Evolutionary conservation across 2,329 filamentous ascomycete species (phyloP).

Genomic region (Ophiocordyceps polyrhachis-furcata): DNA sequence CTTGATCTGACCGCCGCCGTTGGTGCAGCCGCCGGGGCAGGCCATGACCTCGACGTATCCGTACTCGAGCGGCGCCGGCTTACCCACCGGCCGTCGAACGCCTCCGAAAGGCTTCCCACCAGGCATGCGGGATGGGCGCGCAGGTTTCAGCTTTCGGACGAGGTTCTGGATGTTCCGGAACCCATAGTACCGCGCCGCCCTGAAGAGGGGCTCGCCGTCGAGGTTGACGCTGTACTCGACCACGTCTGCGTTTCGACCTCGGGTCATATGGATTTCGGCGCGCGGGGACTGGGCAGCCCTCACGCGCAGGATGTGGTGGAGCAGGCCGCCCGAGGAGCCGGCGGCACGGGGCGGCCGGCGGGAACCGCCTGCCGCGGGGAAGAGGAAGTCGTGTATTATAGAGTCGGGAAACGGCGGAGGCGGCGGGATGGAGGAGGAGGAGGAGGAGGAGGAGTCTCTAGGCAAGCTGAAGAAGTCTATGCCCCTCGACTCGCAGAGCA

Average conservation of each 20-base stretch:
- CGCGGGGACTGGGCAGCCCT: conserved; percentile 53
- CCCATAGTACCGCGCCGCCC: conserved; percentile 81
- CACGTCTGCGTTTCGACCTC: conserved; percentile 80
- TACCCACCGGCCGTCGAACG: conserved; percentile 32
- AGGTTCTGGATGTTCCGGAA: conserved; percentile 98
- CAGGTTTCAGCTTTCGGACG: conserved; percentile 76
- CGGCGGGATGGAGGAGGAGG: conserved; percentile 26
- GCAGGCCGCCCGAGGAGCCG: conserved; percentile 75
- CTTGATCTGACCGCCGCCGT: conserved; percentile 91
- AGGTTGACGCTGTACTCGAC: conserved; percentile 60
- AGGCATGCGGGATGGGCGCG: conserved; percentile 58
- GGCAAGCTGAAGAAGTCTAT: conserved; percentile 60
- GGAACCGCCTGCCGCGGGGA: conserved; percentile 26
- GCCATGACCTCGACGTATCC: conserved; percentile 99
- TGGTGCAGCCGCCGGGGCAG: conserved; percentile 95
- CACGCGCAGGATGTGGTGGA: conserved; percentile 66
- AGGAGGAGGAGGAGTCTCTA: conserved; percentile 33
- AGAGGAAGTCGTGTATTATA: conserved; percentile 54
- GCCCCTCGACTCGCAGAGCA: conserved; percentile 64
- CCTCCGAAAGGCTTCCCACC: conserved; percentile 46
- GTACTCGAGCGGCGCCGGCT: conserved; percentile 42
- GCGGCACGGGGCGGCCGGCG: conserved; percentile 32
- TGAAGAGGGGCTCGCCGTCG: conserved; percentile 43
- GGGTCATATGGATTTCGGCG: conserved; percentile 48
- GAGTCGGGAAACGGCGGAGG: conserved; percentile 51